These are phyloP conservation scores for Hysterangium stoloniferum DNA, from an alignment of 768 basidiomycete genomes.

Conservation along the genomic window DNA sequence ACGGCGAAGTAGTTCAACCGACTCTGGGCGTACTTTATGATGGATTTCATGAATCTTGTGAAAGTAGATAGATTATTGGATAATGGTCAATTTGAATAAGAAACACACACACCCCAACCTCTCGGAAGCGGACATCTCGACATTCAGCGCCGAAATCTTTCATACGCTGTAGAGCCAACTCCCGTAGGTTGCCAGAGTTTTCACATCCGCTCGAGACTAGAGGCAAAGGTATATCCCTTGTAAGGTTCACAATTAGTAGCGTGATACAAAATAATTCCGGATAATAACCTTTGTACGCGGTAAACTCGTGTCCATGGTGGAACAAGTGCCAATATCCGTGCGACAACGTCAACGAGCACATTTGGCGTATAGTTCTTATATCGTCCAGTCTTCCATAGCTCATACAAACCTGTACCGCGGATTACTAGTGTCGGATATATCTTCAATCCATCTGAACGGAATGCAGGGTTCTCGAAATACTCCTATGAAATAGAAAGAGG, in stretches of 20 bases:
- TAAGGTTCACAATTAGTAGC: neutral
- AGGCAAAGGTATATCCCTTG: conserved; percentile 92
- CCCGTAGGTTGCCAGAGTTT: conserved; percentile 93
- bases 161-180: conserved; percentile 94
- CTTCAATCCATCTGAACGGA: conserved; percentile 94
- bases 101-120: conserved; percentile 79
- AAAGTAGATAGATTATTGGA: conserved; percentile 10
- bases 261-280: conserved; percentile 15
- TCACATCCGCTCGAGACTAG: conserved; percentile 96
- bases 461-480: conserved; percentile 97
- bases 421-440: conserved; percentile 98
- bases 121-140: conserved; percentile 93
- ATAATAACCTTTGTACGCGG: conserved; percentile 95
- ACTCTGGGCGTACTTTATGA: conserved; percentile 92
- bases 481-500: conserved; percentile 36
- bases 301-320: conserved; percentile 99
- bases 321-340: conserved; percentile 89
- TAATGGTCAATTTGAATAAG: conserved; percentile 4
- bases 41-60: conserved; percentile 94
- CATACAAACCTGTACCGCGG: conserved; percentile 91
- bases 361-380: conserved; percentile 99
- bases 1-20: conserved; percentile 88
- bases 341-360: conserved; percentile 94
- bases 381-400: conserved; percentile 92
- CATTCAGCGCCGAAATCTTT: conserved; percentile 98